phyloP scores from a whole-genome alignment of 352 stramenopile genomes.

The Pelagophyceae sp. region DNA sequence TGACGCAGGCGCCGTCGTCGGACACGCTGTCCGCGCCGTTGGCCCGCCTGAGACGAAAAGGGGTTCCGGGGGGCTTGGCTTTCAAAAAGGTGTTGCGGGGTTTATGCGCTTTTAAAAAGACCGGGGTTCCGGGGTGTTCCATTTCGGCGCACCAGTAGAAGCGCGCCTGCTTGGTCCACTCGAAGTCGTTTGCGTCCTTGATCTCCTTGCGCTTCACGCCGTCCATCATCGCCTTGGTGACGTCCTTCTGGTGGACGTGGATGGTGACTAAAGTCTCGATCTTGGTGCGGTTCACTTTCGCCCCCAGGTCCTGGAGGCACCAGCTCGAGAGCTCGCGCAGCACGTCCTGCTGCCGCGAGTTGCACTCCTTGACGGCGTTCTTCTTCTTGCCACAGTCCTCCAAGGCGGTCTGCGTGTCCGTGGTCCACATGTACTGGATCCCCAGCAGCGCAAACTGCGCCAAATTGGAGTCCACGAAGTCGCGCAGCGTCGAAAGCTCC shows the following conservation, averaged over 20 bases:
- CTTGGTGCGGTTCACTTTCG: constrained; percentile 91
- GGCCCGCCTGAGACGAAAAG: no score
- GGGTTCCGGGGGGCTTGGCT: no score
- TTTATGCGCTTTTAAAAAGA: no score
- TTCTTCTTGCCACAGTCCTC: constrained; percentile 89
- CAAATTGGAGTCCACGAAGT: constrained; percentile 87
- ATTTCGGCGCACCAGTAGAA: no score
- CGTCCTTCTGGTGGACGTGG: constrained; percentile 93
- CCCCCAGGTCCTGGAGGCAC: constrained; percentile 89
- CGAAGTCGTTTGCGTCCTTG: constrained; percentile 92
- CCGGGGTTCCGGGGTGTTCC: no score
- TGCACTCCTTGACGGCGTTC: constrained; percentile 94
- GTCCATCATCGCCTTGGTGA: constrained; percentile 82
- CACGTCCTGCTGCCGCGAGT: constrained; percentile 79
- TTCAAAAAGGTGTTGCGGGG: no score
- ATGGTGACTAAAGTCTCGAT: constrained; percentile 96
- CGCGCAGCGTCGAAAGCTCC: constrained; percentile 67
- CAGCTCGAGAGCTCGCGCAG: constrained; percentile 85
- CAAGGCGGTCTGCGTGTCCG: constrained; percentile 84
- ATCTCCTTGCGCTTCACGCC: constrained; percentile 92
- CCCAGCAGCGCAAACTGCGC: constrained; percentile 87
- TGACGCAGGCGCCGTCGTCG: constrained; percentile 83
- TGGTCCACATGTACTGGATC: constrained; percentile 93
- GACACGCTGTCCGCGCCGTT: constrained; percentile 85
- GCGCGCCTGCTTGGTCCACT: constrained; percentile 97